Evolutionary conservation across 768 basidiomycete genomes (phyloP).

Genomic region (Exsudoporus frostii): DNA sequence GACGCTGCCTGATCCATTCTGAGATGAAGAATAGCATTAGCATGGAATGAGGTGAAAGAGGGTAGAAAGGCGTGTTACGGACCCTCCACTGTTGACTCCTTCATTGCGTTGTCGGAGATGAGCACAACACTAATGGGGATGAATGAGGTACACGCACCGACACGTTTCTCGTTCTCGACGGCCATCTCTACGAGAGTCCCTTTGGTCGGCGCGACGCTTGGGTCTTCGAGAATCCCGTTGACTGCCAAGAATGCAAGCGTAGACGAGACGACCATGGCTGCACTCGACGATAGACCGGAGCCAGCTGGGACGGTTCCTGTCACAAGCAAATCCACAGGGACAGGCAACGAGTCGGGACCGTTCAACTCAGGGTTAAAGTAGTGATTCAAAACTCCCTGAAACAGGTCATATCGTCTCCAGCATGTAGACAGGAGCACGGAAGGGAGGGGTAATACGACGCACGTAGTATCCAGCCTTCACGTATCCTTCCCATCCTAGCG

Average conservation of each 20-base stretch:
- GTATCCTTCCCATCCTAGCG: constrained; percentile 83
- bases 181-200: constrained; percentile 75
- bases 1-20: constrained; percentile 94
- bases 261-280: constrained; percentile 88
- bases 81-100: constrained; percentile 80
- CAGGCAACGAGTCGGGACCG: constrained; percentile 34
- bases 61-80: constrained; percentile 17
- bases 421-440: neutral
- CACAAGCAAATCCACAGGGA: constrained; percentile 70
- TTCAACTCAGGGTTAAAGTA: constrained; percentile 42
- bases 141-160: constrained; percentile 43
- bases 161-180: constrained; percentile 81
- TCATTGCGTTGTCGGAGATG: constrained; percentile 6
- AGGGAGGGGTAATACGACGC: constrained; percentile 20
- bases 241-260: constrained; percentile 77
- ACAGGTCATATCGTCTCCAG: neutral
- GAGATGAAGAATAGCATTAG: neutral
- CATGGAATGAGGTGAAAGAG: neutral
- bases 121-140: neutral
- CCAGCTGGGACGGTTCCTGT: constrained; percentile 85
- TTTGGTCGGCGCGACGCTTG: constrained; percentile 39
- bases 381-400: constrained; percentile 63
- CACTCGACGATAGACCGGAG: constrained; percentile 82
- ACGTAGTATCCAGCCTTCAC: constrained; percentile 86
- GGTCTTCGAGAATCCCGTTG: constrained; percentile 56